Base-by-base conservation (phyloP, 345 rosid genomes). In the Mercurialis annua region DNA sequence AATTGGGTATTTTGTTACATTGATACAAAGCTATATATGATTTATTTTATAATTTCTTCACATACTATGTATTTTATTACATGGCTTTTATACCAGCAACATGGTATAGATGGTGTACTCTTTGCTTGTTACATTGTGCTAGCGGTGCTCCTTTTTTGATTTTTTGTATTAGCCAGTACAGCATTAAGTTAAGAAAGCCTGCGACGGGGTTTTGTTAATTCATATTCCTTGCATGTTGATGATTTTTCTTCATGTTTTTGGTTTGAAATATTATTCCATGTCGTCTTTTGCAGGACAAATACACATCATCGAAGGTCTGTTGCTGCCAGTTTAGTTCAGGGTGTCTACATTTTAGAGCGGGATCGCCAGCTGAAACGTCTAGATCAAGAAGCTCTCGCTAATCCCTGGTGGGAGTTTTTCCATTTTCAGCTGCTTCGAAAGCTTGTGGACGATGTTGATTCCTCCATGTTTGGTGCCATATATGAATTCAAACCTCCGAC, bases 351-450 rank as follows among this genome's bases (percentile, higher is more conserved):
- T 63, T 68, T 87, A 24, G 98, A 92, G 77, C 84, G 88, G 62
- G 99, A 95, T 68, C 90, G 96, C 77, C 99, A 94, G 76, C 79
- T 78, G 64, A 81, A 85, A 64, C 90, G 94, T 23, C 70, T 78
- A 55, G 93, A 79, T 55, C 73, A 81, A 10, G 73, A 78, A 61
- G 92, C 92, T 60, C 70, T 90, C 12, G 96, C 92, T 70, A 81
- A 89, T 34, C 77, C 81, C 16, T 94, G 99, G 99, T 92, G 96
- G 83, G 88, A 84, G 77, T 88, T 85, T 77, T 89, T 89, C 62
- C 78, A 85, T 64, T 94, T 92, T 61, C 73, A 56, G 50, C 73
- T 88, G 73, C 70, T 81, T 59, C 83, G 78, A 34, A 75, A 77
- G 55, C 93, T 92, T 24, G 82, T 85, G 1, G 97, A 94, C 34